phyloP scores from a whole-genome alignment of 352 stramenopile species.

The Pythium sp. region DNA sequence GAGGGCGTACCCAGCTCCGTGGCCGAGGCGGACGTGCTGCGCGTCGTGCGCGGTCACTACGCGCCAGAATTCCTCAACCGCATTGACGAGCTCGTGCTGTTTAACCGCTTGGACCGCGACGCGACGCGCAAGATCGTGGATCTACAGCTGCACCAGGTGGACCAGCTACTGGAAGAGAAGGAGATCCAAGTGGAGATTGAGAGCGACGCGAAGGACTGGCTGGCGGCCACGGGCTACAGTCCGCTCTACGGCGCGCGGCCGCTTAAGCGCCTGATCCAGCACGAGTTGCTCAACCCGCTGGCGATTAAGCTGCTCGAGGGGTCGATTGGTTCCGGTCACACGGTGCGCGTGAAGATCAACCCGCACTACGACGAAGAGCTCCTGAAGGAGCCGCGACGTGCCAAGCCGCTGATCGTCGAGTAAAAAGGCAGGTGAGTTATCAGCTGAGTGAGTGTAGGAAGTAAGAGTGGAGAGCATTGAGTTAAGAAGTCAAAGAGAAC shows the following conservation, averaged over 20 bases:
- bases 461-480: too few relatives aligned
- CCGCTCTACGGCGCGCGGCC: slow-evolving; percentile 95
- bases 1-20: slow-evolving; percentile 48
- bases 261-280: slow-evolving; percentile 95
- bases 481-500: too few relatives aligned
- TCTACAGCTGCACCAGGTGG: slow-evolving; percentile 91
- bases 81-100: slow-evolving; percentile 97
- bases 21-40: slow-evolving; percentile 85
- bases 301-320: slow-evolving; percentile 89
- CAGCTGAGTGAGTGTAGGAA: neutral
- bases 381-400: slow-evolving; percentile 29
- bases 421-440: slow-evolving; percentile 6
- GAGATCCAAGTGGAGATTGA: slow-evolving; percentile 91
- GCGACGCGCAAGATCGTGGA: slow-evolving; percentile 94
- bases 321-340: slow-evolving; percentile 74
- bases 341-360: slow-evolving; percentile 69
- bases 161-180: slow-evolving; percentile 88
- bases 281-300: slow-evolving; percentile 94
- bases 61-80: slow-evolving; percentile 98
- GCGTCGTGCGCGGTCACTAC: slow-evolving; percentile 92
- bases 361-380: slow-evolving; percentile 53
- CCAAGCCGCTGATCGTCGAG: slow-evolving; percentile 42
- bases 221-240: slow-evolving; percentile 94
- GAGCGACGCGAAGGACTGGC: slow-evolving; percentile 88
- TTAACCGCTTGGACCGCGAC: slow-evolving; percentile 91